phyloP scores from a whole-genome alignment of 495 filamentous ascomycete species.

The Symbiotaphrina buchneri region DNA sequence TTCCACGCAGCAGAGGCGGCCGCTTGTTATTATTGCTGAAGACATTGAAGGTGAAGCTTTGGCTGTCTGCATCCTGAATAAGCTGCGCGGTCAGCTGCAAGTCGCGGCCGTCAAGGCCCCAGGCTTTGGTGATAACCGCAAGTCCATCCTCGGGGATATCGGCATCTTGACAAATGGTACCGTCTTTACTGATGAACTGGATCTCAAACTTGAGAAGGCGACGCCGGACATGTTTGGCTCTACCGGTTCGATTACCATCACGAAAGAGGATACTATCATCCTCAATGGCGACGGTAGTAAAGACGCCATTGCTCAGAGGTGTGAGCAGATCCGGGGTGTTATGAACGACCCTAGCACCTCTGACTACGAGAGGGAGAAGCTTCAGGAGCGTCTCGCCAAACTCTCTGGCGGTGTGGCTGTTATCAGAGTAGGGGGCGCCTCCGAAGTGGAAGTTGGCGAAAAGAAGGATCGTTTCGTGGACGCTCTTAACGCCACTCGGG shows the following conservation, averaged over 20 bases:
- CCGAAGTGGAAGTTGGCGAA: slow-evolving; percentile 95
- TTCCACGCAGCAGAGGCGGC: slow-evolving; percentile 84
- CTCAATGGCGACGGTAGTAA: slow-evolving; percentile 95
- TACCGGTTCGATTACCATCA: slow-evolving; percentile 96
- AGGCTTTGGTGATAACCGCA: slow-evolving; percentile 99
- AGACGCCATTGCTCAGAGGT: slow-evolving; percentile 81
- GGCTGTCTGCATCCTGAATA: slow-evolving; percentile 97
- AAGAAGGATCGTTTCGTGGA: slow-evolving; percentile 99
- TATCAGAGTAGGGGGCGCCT: slow-evolving; percentile 94
- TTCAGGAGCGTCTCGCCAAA: slow-evolving; percentile 98
- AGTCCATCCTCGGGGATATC: slow-evolving; percentile 93
- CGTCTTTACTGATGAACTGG: slow-evolving; percentile 95
- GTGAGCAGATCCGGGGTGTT: slow-evolving; percentile 96
- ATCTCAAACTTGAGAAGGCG: slow-evolving; percentile 95
- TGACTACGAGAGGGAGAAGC: slow-evolving; percentile 99
- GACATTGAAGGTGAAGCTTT: slow-evolving; percentile 98
- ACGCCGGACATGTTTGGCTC: slow-evolving; percentile 91
- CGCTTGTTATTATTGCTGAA: slow-evolving; percentile 95
- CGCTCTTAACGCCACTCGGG: slow-evolving; percentile 92
- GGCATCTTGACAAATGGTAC: slow-evolving; percentile 88
- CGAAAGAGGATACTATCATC: slow-evolving; percentile 98
- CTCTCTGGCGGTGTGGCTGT: slow-evolving; percentile 97
- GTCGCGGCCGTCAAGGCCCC: slow-evolving; percentile 97
- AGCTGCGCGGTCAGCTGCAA: slow-evolving; percentile 97
- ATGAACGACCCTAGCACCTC: slow-evolving; percentile 83